phyloP scores from a whole-genome alignment of 768 basidiomycete genomes.

The Calocybe gangraenosa region DNA sequence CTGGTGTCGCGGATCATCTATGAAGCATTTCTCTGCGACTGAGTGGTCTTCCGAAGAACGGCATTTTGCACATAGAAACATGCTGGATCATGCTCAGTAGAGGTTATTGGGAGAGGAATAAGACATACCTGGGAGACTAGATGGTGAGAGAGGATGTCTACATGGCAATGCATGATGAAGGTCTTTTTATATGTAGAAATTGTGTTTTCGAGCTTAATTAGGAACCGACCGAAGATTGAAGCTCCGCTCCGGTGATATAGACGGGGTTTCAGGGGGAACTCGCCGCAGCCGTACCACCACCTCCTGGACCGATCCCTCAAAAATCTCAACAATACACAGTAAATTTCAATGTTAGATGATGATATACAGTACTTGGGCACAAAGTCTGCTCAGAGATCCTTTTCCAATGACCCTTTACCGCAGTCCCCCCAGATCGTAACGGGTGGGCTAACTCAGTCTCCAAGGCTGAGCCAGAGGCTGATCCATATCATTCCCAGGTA shows the following conservation, averaged over 20 bases:
- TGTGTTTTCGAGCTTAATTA: not conserved
- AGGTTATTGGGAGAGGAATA: not conserved
- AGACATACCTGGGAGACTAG: too few species aligned
- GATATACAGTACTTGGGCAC: slow-evolving; percentile 60
- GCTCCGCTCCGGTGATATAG: slow-evolving; percentile 17
- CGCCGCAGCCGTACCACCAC: slow-evolving; percentile 9
- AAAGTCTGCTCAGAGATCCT: slow-evolving; percentile 23
- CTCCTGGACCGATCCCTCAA: too few species aligned
- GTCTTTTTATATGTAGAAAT: too few species aligned
- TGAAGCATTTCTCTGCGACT: not conserved
- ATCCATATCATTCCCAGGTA: slow-evolving; percentile 35
- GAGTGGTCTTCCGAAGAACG: slow-evolving; percentile 1
- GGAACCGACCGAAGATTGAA: slow-evolving; percentile 10
- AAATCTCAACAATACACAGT: too few species aligned
- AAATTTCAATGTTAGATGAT: slow-evolving; percentile 40
- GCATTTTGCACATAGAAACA: slow-evolving; percentile 1
- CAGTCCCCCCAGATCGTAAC: slow-evolving; percentile 28
- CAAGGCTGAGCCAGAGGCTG: slow-evolving; percentile 15
- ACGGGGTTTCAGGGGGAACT: slow-evolving; percentile 8
- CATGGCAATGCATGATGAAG: too few species aligned
- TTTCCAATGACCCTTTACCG: slow-evolving; percentile 21
- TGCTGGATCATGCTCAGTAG: too few species aligned
- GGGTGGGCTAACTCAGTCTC: slow-evolving; percentile 32
- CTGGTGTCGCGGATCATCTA: slow-evolving; percentile 14
- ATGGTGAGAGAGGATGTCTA: too few species aligned